These are phyloP conservation scores for Adansonia digitata DNA, from an alignment of 345 rosid species.

Conservation along the genomic window DNA sequence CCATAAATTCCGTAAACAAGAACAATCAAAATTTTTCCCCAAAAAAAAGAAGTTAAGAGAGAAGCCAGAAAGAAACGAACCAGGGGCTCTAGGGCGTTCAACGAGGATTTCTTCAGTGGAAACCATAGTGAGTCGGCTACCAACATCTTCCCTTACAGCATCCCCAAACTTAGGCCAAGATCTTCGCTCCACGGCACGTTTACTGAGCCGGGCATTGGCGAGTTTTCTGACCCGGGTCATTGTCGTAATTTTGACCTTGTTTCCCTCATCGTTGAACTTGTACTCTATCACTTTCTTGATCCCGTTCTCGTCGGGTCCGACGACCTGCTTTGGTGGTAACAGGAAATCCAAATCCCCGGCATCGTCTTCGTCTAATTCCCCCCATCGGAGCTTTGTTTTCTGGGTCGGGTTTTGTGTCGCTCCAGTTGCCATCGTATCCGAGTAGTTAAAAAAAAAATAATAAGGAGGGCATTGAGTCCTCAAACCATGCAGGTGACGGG, in stretches of 20 bases:
- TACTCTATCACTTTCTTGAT: constrained; percentile 59
- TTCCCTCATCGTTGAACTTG: constrained; percentile 64
- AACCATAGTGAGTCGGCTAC: constrained; percentile 61
- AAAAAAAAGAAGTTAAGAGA: not conserved
- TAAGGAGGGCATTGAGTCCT: too few species aligned
- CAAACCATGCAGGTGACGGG: not conserved
- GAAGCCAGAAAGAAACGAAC: constrained; percentile 20
- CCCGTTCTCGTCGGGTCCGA: constrained; percentile 79
- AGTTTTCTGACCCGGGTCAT: constrained; percentile 55
- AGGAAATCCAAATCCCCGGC: constrained; percentile 64
- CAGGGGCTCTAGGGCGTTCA: constrained; percentile 59
- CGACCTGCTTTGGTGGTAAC: constrained; percentile 66
- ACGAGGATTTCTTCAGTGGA: constrained; percentile 69
- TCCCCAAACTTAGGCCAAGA: constrained; percentile 74
- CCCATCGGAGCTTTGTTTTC: constrained; percentile 59
- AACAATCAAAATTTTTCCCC: not conserved
- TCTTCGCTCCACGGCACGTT: constrained; percentile 57
- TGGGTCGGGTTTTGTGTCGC: not conserved
- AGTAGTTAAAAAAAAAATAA: not conserved
- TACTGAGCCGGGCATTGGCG: constrained; percentile 52
- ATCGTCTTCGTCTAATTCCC: constrained; percentile 65
- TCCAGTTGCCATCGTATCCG: not conserved
- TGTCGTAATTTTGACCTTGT: constrained; percentile 64
- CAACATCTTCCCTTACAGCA: constrained; percentile 64
- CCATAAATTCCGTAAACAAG: not conserved